phyloP scores from a whole-genome alignment of 768 basidiomycete species.

The Collybia mongolica region DNA sequence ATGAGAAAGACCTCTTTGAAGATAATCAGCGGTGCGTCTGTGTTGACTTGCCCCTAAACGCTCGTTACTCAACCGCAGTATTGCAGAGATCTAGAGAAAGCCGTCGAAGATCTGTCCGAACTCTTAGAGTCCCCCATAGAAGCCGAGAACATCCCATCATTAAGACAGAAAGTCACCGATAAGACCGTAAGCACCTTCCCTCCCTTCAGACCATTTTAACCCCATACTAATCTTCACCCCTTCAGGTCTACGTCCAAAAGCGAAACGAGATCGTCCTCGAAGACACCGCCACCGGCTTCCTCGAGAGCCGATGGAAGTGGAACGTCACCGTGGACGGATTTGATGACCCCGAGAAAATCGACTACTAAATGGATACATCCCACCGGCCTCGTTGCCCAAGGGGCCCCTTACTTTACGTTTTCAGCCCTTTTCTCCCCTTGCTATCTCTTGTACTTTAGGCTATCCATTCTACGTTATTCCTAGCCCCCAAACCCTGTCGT shows the following conservation, averaged over 20 bases:
- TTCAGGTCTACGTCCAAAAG: slow-evolving; percentile 91
- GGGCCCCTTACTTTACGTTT: no score
- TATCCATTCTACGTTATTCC: no score
- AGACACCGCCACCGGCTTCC: slow-evolving; percentile 89
- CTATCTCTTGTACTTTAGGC: no score
- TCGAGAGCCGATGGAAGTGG: slow-evolving; percentile 86
- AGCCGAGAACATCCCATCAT: slow-evolving; percentile 71
- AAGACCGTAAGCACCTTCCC: slow-evolving; percentile 65
- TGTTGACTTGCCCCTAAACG: no score
- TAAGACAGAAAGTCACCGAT: slow-evolving; percentile 93
- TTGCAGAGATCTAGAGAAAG: slow-evolving; percentile 83
- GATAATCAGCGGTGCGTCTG: slow-evolving; percentile 83
- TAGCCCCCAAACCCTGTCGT: no score
- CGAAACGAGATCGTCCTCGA: slow-evolving; percentile 93
- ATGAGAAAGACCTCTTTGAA: slow-evolving; percentile 94
- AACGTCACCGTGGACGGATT: slow-evolving; percentile 72
- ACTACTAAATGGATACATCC: slow-evolving; percentile 6
- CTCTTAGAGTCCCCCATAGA: slow-evolving; percentile 91
- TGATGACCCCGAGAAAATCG: slow-evolving; percentile 45
- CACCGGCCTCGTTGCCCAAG: no score
- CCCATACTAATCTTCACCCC: not conserved
- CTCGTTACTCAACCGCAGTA: not conserved
- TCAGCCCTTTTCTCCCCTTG: no score
- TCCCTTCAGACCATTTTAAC: not conserved
- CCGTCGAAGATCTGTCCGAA: slow-evolving; percentile 94